These are phyloP conservation scores for Eutypa lata DNA, from an alignment of 2,329 filamentous ascomycete genomes.

Conservation along the genomic window DNA sequence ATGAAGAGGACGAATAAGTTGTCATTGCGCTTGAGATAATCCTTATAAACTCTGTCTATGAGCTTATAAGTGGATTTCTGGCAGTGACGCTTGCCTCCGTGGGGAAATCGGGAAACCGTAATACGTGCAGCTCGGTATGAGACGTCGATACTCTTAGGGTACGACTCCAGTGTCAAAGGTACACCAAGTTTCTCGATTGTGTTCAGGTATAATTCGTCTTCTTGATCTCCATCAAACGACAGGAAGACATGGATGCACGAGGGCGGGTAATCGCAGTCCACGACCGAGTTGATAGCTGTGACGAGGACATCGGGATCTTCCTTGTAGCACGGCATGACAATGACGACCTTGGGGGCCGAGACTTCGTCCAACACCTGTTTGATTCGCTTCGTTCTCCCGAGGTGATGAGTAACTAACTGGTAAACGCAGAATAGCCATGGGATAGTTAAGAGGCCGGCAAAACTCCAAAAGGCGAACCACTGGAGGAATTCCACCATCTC, in stretches of 20 bases:
- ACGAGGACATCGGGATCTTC: slow-evolving; percentile 82
- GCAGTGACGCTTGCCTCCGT: slow-evolving; percentile 90
- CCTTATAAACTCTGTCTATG: slow-evolving; percentile 86
- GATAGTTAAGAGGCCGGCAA: slow-evolving; percentile 77
- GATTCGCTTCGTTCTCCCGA: slow-evolving; percentile 78
- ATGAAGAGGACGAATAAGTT: slow-evolving; percentile 96
- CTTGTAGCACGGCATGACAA: slow-evolving; percentile 96
- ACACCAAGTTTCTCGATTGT: slow-evolving; percentile 84
- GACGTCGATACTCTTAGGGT: slow-evolving; percentile 88
- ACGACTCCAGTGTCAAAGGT: slow-evolving; percentile 69
- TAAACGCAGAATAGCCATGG: slow-evolving; percentile 95
- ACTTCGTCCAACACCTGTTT: slow-evolving; percentile 80
- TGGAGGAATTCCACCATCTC: slow-evolving; percentile 71
- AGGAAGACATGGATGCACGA: slow-evolving; percentile 93
- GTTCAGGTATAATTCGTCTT: slow-evolving; percentile 84
- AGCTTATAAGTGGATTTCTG: slow-evolving; percentile 92
- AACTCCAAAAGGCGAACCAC: slow-evolving; percentile 95
- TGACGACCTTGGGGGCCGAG: slow-evolving; percentile 88
- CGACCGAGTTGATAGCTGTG: slow-evolving; percentile 84
- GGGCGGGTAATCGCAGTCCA: slow-evolving; percentile 89
- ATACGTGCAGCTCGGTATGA: slow-evolving; percentile 78
- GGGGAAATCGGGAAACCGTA: slow-evolving; percentile 86
- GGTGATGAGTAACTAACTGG: slow-evolving; percentile 80
- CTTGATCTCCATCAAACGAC: slow-evolving; percentile 87
- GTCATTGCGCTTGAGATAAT: slow-evolving; percentile 84